Percentiles rank a stretch among this genome's conserved stretches.
These are phyloP conservation scores for Oryza brachyantha DNA, from an alignment of 176 grass and related monocot genomes.

Conservation along the genomic window DNA sequence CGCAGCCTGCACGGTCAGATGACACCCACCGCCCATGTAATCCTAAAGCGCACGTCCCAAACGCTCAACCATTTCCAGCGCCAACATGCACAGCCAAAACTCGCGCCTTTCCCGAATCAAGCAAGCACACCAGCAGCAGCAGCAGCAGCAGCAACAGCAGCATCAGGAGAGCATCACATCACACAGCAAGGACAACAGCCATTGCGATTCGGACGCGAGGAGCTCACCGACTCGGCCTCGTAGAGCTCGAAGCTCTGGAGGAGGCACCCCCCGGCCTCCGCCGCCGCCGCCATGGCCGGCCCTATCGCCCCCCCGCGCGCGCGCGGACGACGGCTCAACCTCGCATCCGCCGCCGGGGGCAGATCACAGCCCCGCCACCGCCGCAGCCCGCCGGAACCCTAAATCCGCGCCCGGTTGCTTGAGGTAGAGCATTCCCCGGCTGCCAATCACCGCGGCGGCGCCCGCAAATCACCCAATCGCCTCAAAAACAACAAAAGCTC, in stretches of 20 bases:
- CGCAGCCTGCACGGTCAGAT: background rate
- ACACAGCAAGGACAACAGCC: background rate
- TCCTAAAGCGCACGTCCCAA: background rate
- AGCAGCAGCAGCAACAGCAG: background rate
- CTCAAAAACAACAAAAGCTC: background rate
- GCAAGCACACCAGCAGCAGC: constrained; percentile 3
- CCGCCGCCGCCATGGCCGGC: constrained; percentile 38
- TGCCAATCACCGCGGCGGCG: constrained; percentile 26
- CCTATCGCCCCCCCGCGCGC: constrained; percentile 28
- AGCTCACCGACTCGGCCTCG: constrained; percentile 54
- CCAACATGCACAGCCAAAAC: background rate
- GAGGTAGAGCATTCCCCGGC: constrained; percentile 61
- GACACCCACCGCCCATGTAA: too few relatives aligned
- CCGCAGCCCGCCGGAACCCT: constrained; percentile 38
- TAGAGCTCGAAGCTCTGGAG: constrained; percentile 55
- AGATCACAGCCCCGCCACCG: constrained; percentile 37
- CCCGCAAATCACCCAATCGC: constrained; percentile 20
- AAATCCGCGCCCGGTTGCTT: constrained; percentile 48
- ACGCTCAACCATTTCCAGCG: background rate
- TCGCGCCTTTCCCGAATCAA: background rate
- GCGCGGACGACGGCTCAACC: constrained; percentile 10
- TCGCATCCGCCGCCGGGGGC: constrained; percentile 27
- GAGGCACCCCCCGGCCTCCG: background rate
- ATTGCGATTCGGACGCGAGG: constrained; percentile 37
- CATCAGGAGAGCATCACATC: background rate